Evolutionary conservation across 352 stramenopile species (phyloP), one percentile per base, ranked within the genome.

Genomic region (Phytophthora brassicae): DNA sequence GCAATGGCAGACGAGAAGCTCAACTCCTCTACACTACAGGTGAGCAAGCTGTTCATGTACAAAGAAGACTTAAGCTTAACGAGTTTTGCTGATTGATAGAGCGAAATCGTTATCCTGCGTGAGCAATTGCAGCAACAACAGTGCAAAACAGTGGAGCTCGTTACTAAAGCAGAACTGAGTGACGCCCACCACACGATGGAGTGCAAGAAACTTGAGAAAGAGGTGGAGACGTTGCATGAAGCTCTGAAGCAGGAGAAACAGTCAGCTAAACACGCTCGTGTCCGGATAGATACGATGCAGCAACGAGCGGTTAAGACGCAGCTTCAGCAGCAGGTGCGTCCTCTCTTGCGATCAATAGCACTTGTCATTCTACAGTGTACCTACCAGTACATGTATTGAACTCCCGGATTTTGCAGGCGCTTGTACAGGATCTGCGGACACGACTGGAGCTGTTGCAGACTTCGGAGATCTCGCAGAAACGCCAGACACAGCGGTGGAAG

Each of bases 141-240:
- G 55, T 77, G 53, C 16, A 17, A 49, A 1, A 14, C 57, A 3
- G 64, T 51, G 6, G 66, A 81, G 29, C 39, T 75, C 22, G 44
- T 43, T 0, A 49, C 66, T 14, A 73, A 66, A 17, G 60, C 69
- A 44, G 51, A 56, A 26, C 31, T 76, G 16, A 44, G 53, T 22
- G 43, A 36, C 13, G 66, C 79, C 35, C 59, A 73, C 19, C 67
- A 67, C 16, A 65, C 64, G 16, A 46, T 31, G 4, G 72, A 85
- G 50, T 60, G 61, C 9, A 45, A 49, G 23, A 50, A 75, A 24
- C 67, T 74, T 45, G 43, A 75, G 17, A 66, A 72, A 28, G 57
- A 84, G 33, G 14, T 66, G 6, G 36, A 35, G 16, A 29, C 19
- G 13, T 31, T 75, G 22, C 61, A 50, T 7, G 29, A 29, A 0